These are phyloP conservation scores for Fusarium lyarnte DNA, from an alignment of 2,329 filamentous ascomycete species.

Conservation along the genomic window DNA sequence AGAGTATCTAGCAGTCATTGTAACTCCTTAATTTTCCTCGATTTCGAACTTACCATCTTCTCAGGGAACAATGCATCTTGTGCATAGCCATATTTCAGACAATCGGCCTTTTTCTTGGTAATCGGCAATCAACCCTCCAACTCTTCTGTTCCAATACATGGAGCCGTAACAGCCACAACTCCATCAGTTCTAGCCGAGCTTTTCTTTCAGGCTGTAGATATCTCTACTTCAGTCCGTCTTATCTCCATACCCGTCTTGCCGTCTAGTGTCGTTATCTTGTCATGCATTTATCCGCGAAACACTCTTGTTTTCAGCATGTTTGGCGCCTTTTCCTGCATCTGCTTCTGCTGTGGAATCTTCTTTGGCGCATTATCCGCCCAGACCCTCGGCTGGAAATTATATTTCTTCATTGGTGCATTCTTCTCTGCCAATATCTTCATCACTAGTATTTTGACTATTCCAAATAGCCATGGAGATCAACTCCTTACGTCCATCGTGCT, in stretches of 20 bases:
- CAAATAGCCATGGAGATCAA: slow-evolving; percentile 53
- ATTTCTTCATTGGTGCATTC: slow-evolving; percentile 71
- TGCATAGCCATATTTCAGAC: not conserved
- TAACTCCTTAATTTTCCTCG: fast-evolving
- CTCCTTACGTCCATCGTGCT: slow-evolving; percentile 74
- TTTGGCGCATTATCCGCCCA: slow-evolving; percentile 71
- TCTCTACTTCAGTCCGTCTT: not conserved
- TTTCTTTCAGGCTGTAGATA: not conserved
- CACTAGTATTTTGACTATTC: slow-evolving; percentile 55
- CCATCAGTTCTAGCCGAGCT: not conserved
- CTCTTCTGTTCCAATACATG: not conserved
- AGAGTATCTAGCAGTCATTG: too few relatives aligned
- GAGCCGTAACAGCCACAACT: not conserved
- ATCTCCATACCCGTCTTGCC: slow-evolving; percentile 64
- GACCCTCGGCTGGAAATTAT: slow-evolving; percentile 72
- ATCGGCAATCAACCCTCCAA: not conserved
- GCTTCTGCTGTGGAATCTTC: slow-evolving; percentile 74
- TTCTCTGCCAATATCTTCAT: slow-evolving; percentile 55
- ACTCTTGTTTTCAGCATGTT: slow-evolving; percentile 72
- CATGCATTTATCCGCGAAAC: slow-evolving; percentile 75
- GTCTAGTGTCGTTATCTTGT: slow-evolving; percentile 75
- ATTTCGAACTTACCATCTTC: not conserved
- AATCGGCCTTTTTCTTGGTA: not conserved
- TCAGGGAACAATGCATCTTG: not conserved
- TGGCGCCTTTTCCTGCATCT: slow-evolving; percentile 66